Evolutionary conservation across 768 basidiomycete genomes (phyloP).

Genomic region (Sporobolomyces phaffii): DNA sequence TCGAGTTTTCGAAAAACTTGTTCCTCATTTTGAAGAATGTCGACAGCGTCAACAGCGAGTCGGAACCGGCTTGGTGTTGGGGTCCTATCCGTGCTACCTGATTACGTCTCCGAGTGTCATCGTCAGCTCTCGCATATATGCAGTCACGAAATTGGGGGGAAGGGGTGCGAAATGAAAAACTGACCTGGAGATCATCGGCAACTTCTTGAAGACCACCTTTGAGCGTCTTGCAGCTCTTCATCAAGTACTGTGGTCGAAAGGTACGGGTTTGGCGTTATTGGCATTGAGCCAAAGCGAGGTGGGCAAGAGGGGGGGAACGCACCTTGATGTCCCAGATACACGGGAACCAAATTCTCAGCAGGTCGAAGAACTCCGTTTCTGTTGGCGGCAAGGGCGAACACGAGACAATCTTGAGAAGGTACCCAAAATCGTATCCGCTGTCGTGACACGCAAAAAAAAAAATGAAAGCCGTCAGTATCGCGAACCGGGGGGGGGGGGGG

Average conservation of each 20-base stretch:
- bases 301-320: not conserved
- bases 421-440: slow-evolving; percentile 98
- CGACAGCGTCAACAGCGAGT: slow-evolving; percentile 82
- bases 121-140: not conserved
- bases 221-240: slow-evolving; percentile 73
- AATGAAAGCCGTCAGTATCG: too few species aligned
- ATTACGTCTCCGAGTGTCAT: not conserved
- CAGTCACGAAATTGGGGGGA: not conserved
- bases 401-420: slow-evolving; percentile 83
- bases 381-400: slow-evolving; percentile 74
- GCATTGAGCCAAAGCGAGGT: too few species aligned
- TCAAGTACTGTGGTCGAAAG: slow-evolving; percentile 60
- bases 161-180: slow-evolving; percentile 43
- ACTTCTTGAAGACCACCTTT: slow-evolving; percentile 90
- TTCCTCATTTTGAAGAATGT: slow-evolving; percentile 96
- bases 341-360: slow-evolving; percentile 86
- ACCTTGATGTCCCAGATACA: slow-evolving; percentile 90
- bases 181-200: slow-evolving; percentile 87
- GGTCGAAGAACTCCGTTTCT: slow-evolving; percentile 84
- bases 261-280: not conserved
- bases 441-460: too few species aligned
- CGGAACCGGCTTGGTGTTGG: slow-evolving; percentile 95
- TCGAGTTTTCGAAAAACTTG: slow-evolving; percentile 79
- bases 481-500: not conserved
- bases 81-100: slow-evolving; percentile 83